Evolutionary conservation across 768 basidiomycete genomes (phyloP), one percentile per base, ranked within the genome.

Genomic region (Collybiopsis luxurians): DNA sequence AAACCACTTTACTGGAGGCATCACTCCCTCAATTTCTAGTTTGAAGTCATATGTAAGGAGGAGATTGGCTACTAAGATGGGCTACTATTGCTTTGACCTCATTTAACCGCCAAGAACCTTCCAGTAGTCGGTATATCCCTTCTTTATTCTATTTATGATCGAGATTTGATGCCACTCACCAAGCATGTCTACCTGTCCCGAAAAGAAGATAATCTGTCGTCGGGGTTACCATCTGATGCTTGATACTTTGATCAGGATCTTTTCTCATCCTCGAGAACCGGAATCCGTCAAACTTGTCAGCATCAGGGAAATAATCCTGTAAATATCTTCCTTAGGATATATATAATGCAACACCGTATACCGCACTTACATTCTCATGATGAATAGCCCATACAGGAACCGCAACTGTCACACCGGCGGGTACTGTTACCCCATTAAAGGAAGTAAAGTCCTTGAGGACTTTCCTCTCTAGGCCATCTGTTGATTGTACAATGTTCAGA

Each of bases 401-500:
- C 13, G 58, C 38, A 17, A 76, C 39, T 15, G 58, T 40, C 11
- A 61, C 61, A 11, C 70, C 75, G 27, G 68, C 64, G 0, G 72
- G 73, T 24, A 75, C 60, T 12, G 66, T 53, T 0, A 69, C 69
- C 4, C 75, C 75, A 50, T 78, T 71, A 0, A 70, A 69, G 44
- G 77, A 69, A 4, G 64, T 71, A 54, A 69, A 66, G 24, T 73
- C 71, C 46, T 67, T 66, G 10, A 72, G 23, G 0, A 67, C 73
- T 53, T 65, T 70, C 26, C 75, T 34, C 5, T 34, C 13, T 34
- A 34, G 31, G 6, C 31, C 31, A 34, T 34, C 31, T 34, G 31
- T 13, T n/a, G n/a, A n/a, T n/a, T n/a, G n/a, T n/a, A n/a, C n/a
- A n/a, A n/a, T n/a, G n/a, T n/a, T n/a, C n/a, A n/a, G n/a, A n/a